Evolutionary conservation across 306 rosid genomes (phyloP).

Genomic region (Medicago ruthenica): DNA sequence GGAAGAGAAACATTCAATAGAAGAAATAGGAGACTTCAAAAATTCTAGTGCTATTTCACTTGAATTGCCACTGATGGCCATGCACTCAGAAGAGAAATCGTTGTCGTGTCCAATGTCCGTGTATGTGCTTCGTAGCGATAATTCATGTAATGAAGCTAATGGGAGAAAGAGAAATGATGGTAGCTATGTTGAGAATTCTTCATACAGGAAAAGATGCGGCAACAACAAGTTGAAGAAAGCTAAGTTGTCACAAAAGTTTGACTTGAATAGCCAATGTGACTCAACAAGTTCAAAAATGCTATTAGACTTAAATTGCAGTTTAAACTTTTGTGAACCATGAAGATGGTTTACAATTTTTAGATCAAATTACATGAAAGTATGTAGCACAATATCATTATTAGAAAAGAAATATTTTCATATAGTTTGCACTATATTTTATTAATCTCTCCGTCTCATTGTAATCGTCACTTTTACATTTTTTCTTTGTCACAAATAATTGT

Average conservation of each 20-base stretch:
- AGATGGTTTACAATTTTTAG: conserved; percentile 36
- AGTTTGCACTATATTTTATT: conserved; percentile 49
- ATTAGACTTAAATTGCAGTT: conserved; percentile 66
- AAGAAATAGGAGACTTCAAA: conserved; percentile 40
- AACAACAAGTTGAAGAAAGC: conserved; percentile 51
- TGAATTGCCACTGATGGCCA: conserved; percentile 57
- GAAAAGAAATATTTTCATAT: conserved; percentile 46
- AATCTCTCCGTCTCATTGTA: no score
- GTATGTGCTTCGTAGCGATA: background rate
- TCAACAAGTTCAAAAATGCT: conserved; percentile 53
- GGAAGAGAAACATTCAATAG: conserved; percentile 55
- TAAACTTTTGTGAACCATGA: conserved; percentile 48
- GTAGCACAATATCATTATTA: conserved; percentile 43
- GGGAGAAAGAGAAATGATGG: conserved; percentile 75
- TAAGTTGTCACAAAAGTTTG: conserved; percentile 51
- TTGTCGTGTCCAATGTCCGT: background rate
- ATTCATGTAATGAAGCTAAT: conserved; percentile 34
- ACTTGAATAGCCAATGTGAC: conserved; percentile 73
- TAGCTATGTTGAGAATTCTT: conserved; percentile 53
- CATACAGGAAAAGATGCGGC: conserved; percentile 54
- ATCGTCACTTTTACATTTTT: no score
- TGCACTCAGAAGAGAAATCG: conserved; percentile 45
- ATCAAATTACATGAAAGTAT: conserved; percentile 33
- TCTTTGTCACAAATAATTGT: no score
- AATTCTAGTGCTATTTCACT: conserved; percentile 43